Percentiles rank a stretch among this genome's conserved stretches.
Evolutionary conservation across 257 asterid species (phyloP).

Genomic region (Dorcoceras hygrometricum): DNA sequence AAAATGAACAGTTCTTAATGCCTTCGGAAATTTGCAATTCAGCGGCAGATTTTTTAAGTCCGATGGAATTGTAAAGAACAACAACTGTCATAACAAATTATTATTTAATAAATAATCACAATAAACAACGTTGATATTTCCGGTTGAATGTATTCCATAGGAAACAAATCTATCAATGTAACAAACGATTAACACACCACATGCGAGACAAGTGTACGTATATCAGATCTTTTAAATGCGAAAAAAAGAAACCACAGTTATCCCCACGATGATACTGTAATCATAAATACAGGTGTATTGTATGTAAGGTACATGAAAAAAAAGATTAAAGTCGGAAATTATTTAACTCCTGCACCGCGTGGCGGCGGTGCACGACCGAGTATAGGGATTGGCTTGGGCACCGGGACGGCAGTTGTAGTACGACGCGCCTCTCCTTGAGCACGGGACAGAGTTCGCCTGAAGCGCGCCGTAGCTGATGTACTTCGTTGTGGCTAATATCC

Average conservation of each 20-base stretch:
- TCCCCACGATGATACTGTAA: constrained; percentile 22
- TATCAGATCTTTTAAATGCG: constrained; percentile 24
- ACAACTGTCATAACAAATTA: background rate
- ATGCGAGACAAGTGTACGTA: background rate
- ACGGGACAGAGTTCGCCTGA: constrained; percentile 67
- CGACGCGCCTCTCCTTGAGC: constrained; percentile 78
- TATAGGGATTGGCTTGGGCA: constrained; percentile 76
- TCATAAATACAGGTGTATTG: constrained; percentile 16
- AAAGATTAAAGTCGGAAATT: background rate
- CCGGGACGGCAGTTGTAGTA: constrained; percentile 88
- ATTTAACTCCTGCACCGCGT: constrained; percentile 73
- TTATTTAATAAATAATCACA: background rate
- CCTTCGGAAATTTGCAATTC: background rate
- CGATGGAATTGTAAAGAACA: background rate
- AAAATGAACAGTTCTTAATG: too few species aligned
- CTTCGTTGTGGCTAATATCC: constrained; percentile 54
- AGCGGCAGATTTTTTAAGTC: background rate
- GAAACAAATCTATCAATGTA: background rate
- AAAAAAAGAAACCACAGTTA: constrained; percentile 22
- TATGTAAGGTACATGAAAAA: background rate
- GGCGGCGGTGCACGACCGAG: constrained; percentile 66
- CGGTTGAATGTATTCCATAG: background rate
- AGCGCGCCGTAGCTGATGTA: constrained; percentile 91
- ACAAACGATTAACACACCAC: constrained; percentile 8
- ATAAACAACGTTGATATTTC: too few species aligned